These are phyloP conservation scores for Microsporum audouinii DNA, from an alignment of 2,329 filamentous ascomycete species.

Conservation along the genomic window DNA sequence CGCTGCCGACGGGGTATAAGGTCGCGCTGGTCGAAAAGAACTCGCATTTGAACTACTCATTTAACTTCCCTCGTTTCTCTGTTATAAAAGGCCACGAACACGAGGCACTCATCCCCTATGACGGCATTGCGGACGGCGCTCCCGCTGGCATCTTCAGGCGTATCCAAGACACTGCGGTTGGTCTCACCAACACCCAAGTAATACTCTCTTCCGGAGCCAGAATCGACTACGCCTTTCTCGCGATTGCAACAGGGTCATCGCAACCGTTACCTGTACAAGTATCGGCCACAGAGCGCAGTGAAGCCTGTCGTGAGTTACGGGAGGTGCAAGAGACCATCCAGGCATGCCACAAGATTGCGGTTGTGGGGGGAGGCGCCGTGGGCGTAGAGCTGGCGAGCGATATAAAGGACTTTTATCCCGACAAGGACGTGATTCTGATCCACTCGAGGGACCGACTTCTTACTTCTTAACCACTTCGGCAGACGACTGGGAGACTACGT, in stretches of 20 bases:
- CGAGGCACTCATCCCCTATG: constrained; percentile 52
- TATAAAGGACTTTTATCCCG: constrained; percentile 56
- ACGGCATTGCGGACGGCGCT: constrained; percentile 28
- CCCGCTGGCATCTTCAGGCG: constrained; percentile 31
- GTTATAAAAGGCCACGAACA: constrained; percentile 47
- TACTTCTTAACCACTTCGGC: constrained; percentile 32
- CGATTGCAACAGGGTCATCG: constrained; percentile 46
- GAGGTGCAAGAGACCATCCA: constrained; percentile 22
- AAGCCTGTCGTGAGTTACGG: constrained; percentile 12
- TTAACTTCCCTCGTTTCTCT: constrained; percentile 48
- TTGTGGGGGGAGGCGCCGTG: constrained; percentile 44
- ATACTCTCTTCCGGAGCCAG: constrained; percentile 33
- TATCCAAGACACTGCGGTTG: constrained; percentile 33
- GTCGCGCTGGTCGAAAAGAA: constrained; percentile 50
- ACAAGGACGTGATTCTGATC: constrained; percentile 57
- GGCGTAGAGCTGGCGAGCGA: constrained; percentile 75
- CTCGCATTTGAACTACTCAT: constrained; percentile 51
- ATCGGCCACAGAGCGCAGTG: constrained; percentile 8
- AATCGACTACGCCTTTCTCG: constrained; percentile 44
- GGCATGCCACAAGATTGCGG: constrained; percentile 39
- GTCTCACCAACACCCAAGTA: constrained; percentile 33
- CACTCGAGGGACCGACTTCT: constrained; percentile 57
- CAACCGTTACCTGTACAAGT: constrained; percentile 9
- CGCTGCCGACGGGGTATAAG: constrained; percentile 40
- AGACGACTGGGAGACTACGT: constrained; percentile 12